Conservation (phyloP, 257 asterid species). For the Solanum paucissectum region DNA sequence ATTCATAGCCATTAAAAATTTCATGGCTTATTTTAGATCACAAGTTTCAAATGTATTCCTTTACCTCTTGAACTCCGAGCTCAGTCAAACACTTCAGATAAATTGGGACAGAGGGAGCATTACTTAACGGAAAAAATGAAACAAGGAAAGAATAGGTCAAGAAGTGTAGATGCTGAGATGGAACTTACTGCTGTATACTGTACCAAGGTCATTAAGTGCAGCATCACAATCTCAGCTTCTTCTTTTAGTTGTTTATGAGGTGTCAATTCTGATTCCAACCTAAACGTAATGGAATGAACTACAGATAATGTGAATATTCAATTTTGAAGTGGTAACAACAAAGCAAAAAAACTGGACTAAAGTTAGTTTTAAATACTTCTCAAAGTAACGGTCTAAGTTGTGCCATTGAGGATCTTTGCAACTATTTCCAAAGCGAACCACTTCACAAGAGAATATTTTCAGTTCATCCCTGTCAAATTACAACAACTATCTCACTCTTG, state of each 20-base stretch:
- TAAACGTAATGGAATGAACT: slow-evolving; percentile 20
- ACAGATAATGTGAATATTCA: slow-evolving; percentile 15
- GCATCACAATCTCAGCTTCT: slow-evolving; percentile 66
- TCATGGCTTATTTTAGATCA: not conserved
- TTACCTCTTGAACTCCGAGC: not conserved
- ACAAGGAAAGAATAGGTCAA: not conserved
- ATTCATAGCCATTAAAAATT: not conserved
- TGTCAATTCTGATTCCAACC: slow-evolving; percentile 75
- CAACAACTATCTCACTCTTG: not conserved
- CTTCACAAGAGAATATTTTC: slow-evolving; percentile 77
- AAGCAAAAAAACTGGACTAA: slow-evolving; percentile 3
- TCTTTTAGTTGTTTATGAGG: slow-evolving; percentile 70
- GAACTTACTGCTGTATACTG: slow-evolving; percentile 83
- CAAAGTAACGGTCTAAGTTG: slow-evolving; percentile 89
- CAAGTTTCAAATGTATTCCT: not conserved
- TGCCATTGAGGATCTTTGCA: slow-evolving; percentile 99
- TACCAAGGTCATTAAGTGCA: slow-evolving; percentile 70
- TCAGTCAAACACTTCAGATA: not conserved
- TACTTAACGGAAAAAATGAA: not conserved
- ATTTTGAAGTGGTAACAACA: not conserved
- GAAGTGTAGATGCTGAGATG: not conserved
- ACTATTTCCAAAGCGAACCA: slow-evolving; percentile 86
- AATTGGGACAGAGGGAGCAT: not conserved
- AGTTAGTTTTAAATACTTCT: slow-evolving; percentile 49
- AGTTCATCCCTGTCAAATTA: slow-evolving; percentile 58